phyloP scores from a whole-genome alignment of 192 early-diverging fungal genomes.

The Podila clonocystis region DNA sequence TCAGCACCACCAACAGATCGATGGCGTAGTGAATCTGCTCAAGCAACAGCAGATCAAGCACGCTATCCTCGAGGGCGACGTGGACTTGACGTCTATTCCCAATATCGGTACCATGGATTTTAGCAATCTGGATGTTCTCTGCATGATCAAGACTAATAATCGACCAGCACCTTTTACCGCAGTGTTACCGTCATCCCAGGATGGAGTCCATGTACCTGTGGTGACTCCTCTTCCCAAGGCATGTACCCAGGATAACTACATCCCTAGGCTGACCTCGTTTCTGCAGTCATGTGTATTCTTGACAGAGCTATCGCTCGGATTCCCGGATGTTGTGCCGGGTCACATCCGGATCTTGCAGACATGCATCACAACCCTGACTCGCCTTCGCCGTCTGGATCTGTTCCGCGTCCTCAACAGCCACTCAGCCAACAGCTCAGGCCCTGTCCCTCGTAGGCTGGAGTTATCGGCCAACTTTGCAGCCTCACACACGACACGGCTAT shows the following conservation, averaged over 20 bases:
- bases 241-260: conserved; percentile 17
- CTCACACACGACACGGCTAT: conserved; percentile 17
- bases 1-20: conserved; percentile 20
- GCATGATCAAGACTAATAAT: conserved; percentile 32
- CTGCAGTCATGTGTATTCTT: conserved; percentile 14
- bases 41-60: conserved; percentile 29
- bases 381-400: conserved; percentile 29
- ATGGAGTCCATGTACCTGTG: background rate
- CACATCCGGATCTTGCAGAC: conserved; percentile 39
- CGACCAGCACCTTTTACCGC: conserved; percentile 1
- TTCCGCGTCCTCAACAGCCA: conserved; percentile 13
- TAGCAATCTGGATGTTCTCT: conserved; percentile 33
- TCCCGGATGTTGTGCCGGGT: conserved; percentile 28
- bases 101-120: conserved; percentile 44
- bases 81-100: conserved; percentile 31
- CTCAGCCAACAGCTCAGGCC: background rate
- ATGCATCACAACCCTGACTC: conserved; percentile 7
- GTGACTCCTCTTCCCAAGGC: background rate
- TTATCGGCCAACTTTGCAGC: conserved; percentile 23
- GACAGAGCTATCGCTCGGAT: conserved; percentile 29
- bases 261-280: conserved; percentile 26
- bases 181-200: background rate
- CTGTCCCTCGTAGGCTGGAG: conserved; percentile 29
- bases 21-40: conserved; percentile 18
- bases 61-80: conserved; percentile 27